Evolutionary conservation across 768 basidiomycete genomes (phyloP), one percentile per base, ranked within the genome.

Genomic region (Pleurotus ostreatus): DNA sequence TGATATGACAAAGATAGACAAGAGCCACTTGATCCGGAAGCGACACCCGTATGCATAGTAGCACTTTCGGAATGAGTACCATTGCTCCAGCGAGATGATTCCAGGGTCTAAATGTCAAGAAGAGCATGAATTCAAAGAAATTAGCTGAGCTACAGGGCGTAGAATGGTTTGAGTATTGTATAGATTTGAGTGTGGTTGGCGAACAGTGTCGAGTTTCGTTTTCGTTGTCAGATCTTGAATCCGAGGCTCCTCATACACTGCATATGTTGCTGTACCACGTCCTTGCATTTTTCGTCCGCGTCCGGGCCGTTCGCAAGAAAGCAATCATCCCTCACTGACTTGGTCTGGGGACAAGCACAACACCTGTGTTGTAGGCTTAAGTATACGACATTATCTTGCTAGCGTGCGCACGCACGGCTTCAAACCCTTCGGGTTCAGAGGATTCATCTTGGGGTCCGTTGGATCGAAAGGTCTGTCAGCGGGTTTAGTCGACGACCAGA

Each of bases 281-380:
- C 83, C 65, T 78, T 84, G 75, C 97, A 99, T 67, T 88, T 86
- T 57, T 86, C 87, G 56, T 82, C 78, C 6, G 89, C 88, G 57
- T 83, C 81, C 3, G 78, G 66, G 58, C 86, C 86, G 62, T 79
- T 82, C 56, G 83, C 81, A 58, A 98, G 76, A 78, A 97, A 98
- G 72, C 97, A 99, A 61, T 94, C 87, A 70, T 99, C 97, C 9
- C 97, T 82, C n/a, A 79, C 80, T 2, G 87, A 82, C 70, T 98
- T 98, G 2, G 94, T 96, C 63, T 93, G 80, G 1, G 94, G 94
- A 67, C 96, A 98, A 43, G 95, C 96, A 66, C 96, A 98, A 64
- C 96, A 98, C 63, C 96, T 98, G n/a, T 5, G 30, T 8, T 9
- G 11, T 34, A 0, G 11, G 20, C 6, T 46, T 55, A 18, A 34